Evolutionary conservation across 208 protist genomes (phyloP).

Genomic region (Crithidia brevicula): DNA sequence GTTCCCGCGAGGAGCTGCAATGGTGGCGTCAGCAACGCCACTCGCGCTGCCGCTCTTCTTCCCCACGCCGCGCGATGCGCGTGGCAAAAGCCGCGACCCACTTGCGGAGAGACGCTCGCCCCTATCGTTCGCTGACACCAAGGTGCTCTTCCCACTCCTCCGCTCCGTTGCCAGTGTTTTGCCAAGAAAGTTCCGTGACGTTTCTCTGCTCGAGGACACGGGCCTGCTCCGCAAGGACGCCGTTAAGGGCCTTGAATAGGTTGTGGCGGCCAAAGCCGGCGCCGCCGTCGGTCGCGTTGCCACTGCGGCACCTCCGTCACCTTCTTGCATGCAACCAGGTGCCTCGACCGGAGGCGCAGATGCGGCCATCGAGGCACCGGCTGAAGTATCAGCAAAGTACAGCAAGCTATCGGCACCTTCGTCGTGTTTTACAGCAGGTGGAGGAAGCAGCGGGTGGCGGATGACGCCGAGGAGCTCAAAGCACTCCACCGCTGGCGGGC

Average conservation of each 20-base stretch:
- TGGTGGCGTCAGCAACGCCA: neutral
- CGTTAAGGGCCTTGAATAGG: slow-evolving; percentile 1
- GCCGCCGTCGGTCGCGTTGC: too few relatives aligned
- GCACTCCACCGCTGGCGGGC: slow-evolving; percentile 46
- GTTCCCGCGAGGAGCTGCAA: neutral
- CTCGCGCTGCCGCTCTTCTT: too few relatives aligned
- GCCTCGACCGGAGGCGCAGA: too few relatives aligned
- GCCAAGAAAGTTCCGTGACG: neutral
- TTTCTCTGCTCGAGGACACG: neutral
- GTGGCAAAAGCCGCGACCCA: too few relatives aligned
- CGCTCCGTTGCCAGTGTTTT: neutral
- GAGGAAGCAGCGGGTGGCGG: slow-evolving; percentile 19
- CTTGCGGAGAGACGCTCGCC: too few relatives aligned
- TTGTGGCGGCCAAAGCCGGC: too few relatives aligned
- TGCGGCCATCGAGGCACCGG: neutral
- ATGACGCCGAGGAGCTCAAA: slow-evolving; percentile 42
- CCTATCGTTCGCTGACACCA: too few relatives aligned
- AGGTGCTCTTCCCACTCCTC: too few relatives aligned
- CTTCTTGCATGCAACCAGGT: too few relatives aligned
- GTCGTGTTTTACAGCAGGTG: neutral
- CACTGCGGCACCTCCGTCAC: too few relatives aligned
- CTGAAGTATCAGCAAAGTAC: neutral
- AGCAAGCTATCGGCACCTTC: neutral
- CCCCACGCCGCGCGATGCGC: too few relatives aligned
- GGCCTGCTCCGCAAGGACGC: neutral